Evolutionary conservation across 192 early-diverging fungal species (phyloP).

Genomic region (Piromyces sp.): DNA sequence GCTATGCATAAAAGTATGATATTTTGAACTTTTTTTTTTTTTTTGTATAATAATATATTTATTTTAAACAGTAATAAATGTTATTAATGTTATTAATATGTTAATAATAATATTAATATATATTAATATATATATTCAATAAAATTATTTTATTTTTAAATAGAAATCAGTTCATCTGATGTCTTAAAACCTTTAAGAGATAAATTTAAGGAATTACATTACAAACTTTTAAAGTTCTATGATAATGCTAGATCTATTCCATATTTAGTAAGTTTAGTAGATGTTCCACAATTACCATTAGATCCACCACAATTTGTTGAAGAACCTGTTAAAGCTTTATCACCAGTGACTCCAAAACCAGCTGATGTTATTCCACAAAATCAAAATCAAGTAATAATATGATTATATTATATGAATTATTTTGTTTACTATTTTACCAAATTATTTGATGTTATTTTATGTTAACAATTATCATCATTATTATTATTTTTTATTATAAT

Average conservation of each 20-base stretch:
- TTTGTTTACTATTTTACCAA: too few species aligned
- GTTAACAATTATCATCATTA: too few species aligned
- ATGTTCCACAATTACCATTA: conserved; percentile 37
- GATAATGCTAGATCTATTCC: conserved; percentile 69
- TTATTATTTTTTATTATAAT: too few species aligned
- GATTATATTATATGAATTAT: too few species aligned
- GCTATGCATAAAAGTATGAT: conserved; percentile 83
- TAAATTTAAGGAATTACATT: conserved; percentile 72
- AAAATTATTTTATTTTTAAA: not conserved
- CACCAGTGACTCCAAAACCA: conserved; percentile 4
- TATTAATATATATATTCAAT: too few species aligned
- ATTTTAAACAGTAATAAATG: too few species aligned
- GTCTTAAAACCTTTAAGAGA: conserved; percentile 74
- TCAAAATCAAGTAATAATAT: not conserved
- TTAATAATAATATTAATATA: too few species aligned
- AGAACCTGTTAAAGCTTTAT: conserved; percentile 42
- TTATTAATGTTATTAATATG: too few species aligned
- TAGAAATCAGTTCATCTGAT: conserved; percentile 45
- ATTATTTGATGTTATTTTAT: too few species aligned
- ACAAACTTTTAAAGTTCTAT: conserved; percentile 77
- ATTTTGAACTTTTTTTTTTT: too few species aligned
- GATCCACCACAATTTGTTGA: conserved; percentile 73
- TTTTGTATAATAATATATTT: too few species aligned
- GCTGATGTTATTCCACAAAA: not conserved
- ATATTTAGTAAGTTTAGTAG: conserved; percentile 86